phyloP scores from a whole-genome alignment of 2,329 filamentous ascomycete genomes.

The Huntiella savannae region DNA sequence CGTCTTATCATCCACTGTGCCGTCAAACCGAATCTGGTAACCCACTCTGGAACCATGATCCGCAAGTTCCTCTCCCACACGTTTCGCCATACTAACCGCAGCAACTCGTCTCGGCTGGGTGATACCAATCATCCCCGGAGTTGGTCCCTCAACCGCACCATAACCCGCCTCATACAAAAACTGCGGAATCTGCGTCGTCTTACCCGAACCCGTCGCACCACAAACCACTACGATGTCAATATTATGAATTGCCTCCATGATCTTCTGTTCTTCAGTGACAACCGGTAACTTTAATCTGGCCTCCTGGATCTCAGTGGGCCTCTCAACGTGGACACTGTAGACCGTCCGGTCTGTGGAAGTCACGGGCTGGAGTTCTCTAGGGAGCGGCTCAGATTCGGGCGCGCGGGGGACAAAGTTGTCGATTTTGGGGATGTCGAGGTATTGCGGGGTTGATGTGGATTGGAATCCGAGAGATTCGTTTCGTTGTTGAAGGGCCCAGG shows the following conservation, averaged over 20 bases:
- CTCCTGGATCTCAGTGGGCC: slow-evolving; percentile 56
- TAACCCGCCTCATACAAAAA: slow-evolving; percentile 92
- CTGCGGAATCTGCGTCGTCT: slow-evolving; percentile 93
- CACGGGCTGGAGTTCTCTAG: slow-evolving; percentile 43
- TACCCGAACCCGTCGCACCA: slow-evolving; percentile 88
- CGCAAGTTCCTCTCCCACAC: slow-evolving; percentile 72
- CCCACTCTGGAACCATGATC: slow-evolving; percentile 59
- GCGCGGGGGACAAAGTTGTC: slow-evolving; percentile 47
- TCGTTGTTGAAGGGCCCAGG: slow-evolving; percentile 73
- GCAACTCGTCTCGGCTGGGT: slow-evolving; percentile 91
- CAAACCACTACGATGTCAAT: slow-evolving; percentile 81
- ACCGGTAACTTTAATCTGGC: slow-evolving; percentile 67
- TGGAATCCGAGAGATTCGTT: slow-evolving; percentile 61
- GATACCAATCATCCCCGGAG: slow-evolving; percentile 80
- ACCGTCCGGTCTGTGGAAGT: slow-evolving; percentile 47
- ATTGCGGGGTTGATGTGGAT: slow-evolving; percentile 24
- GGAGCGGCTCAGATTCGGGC: slow-evolving; percentile 51
- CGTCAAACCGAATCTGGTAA: slow-evolving; percentile 92
- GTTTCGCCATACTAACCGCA: slow-evolving; percentile 88
- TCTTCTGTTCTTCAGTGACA: slow-evolving; percentile 84
- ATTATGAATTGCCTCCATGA: slow-evolving; percentile 95
- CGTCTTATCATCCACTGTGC: slow-evolving; percentile 58
- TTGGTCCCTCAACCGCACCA: slow-evolving; percentile 56
- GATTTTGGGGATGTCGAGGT: slow-evolving; percentile 33
- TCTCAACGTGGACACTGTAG: slow-evolving; percentile 52